Percentiles rank a stretch among this genome's conserved stretches.
Conservation (phyloP, 805 yeast species). For the Starmera amethionina region DNA sequence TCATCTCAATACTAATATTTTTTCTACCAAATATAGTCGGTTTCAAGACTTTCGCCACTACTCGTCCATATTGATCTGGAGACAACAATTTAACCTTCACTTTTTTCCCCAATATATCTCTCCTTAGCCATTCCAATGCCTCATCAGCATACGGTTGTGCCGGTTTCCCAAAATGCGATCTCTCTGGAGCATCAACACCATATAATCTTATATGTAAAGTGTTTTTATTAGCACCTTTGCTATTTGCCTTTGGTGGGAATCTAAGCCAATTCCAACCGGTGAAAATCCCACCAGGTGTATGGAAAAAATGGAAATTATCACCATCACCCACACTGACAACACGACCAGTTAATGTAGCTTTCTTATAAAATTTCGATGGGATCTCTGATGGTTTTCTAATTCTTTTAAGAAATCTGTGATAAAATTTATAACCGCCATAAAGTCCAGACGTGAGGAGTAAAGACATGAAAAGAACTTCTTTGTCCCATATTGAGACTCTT, state of each 20-base stretch:
- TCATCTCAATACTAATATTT: slow-evolving; percentile 85
- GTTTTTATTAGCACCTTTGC: slow-evolving; percentile 37
- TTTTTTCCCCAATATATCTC: slow-evolving; percentile 52
- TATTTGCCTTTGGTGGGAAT: slow-evolving; percentile 44
- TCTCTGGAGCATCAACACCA: slow-evolving; percentile 96
- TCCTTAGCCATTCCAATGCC: slow-evolving; percentile 68
- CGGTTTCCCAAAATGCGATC: slow-evolving; percentile 89
- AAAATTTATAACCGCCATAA: slow-evolving; percentile 33
- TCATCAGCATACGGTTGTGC: slow-evolving; percentile 85
- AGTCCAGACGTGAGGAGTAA: slow-evolving; percentile 26
- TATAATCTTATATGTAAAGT: slow-evolving; percentile 78
- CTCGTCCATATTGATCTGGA: slow-evolving; percentile 81
- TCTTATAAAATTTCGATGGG: slow-evolving; percentile 36
- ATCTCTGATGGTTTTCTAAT: slow-evolving; percentile 38
- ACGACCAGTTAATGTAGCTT: slow-evolving; percentile 47
- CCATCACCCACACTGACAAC: slow-evolving; percentile 94
- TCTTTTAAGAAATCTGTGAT: slow-evolving; percentile 37
- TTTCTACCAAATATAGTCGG: slow-evolving; percentile 54
- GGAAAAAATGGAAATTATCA: slow-evolving; percentile 87
- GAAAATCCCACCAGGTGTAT: slow-evolving; percentile 82
- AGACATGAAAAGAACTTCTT: slow-evolving; percentile 20
- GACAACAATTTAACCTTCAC: slow-evolving; percentile 72
- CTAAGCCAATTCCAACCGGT: slow-evolving; percentile 96
- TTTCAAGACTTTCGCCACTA: slow-evolving; percentile 61
- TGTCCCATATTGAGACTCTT: slow-evolving; percentile 5